These are phyloP conservation scores for Kodamaea restingae DNA, from an alignment of 805 yeast genomes.

Conservation along the genomic window DNA sequence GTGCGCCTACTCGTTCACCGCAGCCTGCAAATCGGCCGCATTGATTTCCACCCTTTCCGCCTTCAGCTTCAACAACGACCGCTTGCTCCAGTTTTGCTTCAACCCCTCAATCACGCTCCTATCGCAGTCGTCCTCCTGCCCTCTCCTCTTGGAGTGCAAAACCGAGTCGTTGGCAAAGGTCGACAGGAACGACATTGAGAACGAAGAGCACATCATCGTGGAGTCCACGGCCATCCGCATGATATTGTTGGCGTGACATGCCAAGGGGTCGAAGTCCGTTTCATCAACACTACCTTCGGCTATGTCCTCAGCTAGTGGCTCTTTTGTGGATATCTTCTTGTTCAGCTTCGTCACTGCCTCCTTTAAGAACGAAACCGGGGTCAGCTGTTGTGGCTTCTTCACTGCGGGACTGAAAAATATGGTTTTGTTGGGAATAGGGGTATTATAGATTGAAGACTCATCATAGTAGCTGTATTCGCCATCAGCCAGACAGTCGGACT, in stretches of 20 bases:
- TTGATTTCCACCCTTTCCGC: conserved; percentile 32
- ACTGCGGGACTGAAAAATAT: conserved; percentile 24
- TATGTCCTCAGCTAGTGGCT: not conserved
- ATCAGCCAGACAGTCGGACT: conserved; percentile 6
- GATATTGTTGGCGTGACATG: conserved; percentile 45
- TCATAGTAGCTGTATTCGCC: conserved; percentile 7
- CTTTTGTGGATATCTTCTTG: conserved; percentile 11
- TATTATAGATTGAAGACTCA: conserved; percentile 16
- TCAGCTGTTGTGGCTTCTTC: conserved; percentile 20
- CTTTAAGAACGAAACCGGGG: conserved; percentile 23
- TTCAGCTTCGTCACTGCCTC: conserved; percentile 15
- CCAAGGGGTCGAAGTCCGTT: conserved; percentile 35
- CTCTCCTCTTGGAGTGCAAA: conserved; percentile 15
- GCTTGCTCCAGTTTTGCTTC: conserved; percentile 14
- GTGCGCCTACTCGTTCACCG: no score
- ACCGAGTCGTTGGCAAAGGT: conserved; percentile 34
- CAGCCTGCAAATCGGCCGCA: conserved; percentile 35
- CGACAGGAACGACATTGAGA: conserved; percentile 34
- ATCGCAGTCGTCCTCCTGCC: conserved; percentile 18
- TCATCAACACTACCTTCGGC: conserved; percentile 13
- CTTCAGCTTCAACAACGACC: conserved; percentile 11
- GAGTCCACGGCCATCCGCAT: conserved; percentile 46
- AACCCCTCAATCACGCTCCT: conserved; percentile 18
- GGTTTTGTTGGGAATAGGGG: conserved; percentile 27
- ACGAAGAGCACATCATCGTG: conserved; percentile 42